These are phyloP conservation scores for Myxozyma neotropica DNA, from an alignment of 805 yeast species.

Conservation along the genomic window DNA sequence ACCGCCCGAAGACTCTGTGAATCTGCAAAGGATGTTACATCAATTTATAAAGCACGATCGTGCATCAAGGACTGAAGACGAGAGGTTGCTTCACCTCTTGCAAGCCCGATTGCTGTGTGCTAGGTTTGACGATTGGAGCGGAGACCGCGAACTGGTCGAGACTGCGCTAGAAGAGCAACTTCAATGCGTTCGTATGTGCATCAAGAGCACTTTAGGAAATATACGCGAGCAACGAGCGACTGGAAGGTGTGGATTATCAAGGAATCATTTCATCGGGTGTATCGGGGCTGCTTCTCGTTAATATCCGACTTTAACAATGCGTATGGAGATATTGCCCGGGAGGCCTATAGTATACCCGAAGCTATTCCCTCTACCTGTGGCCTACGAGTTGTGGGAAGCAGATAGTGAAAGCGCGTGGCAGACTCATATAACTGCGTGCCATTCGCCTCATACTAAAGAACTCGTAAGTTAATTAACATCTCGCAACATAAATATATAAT, in stretches of 20 bases:
- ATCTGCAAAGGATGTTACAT: background rate
- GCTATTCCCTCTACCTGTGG: conserved; percentile 33
- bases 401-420: background rate
- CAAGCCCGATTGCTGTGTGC: conserved; percentile 13
- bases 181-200: conserved; percentile 2
- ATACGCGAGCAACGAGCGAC: background rate
- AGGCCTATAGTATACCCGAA: conserved; percentile 18
- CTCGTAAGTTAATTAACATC: background rate
- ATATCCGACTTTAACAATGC: conserved; percentile 4
- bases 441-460: background rate
- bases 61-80: background rate
- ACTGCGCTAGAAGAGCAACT: conserved; percentile 14
- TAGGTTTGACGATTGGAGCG: conserved; percentile 17
- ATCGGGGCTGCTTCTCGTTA: conserved; percentile 14
- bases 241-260: conserved; percentile 7
- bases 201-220: background rate
- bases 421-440: background rate
- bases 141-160: conserved; percentile 11
- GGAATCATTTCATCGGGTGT: conserved; percentile 14
- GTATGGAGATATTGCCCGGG: conserved; percentile 10
- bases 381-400: conserved; percentile 35
- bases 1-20: conserved; percentile 1
- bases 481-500: too few species aligned
- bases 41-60: background rate
- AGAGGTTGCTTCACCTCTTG: background rate